A percentile compares a stretch with the other conserved stretches of the same genome.
phyloP scores from a whole-genome alignment of 176 grass and related monocot genomes.

The Puya raimondii region DNA sequence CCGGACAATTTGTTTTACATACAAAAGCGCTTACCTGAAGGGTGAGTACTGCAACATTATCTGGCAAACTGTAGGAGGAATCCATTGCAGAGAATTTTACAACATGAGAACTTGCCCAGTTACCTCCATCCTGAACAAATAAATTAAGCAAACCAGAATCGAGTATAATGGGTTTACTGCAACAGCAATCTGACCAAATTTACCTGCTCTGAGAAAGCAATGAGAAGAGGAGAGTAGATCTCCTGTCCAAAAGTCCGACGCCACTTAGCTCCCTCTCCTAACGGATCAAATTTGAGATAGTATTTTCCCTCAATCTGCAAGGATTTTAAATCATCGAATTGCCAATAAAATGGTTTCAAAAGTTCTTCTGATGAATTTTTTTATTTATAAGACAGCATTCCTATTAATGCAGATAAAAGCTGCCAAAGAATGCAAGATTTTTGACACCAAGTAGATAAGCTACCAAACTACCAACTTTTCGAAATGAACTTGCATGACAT shows the following conservation, averaged over 20 bases:
- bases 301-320: constrained; percentile 76
- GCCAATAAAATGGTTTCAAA: background rate
- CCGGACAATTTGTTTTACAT: background rate
- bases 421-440: no score
- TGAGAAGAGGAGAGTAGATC: constrained; percentile 90
- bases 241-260: constrained; percentile 85
- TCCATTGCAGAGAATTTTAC: constrained; percentile 72
- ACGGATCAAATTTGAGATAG: constrained; percentile 77
- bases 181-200: background rate
- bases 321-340: constrained; percentile 17
- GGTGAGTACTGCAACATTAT: constrained; percentile 88
- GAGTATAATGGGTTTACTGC: background rate
- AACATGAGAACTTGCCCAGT: constrained; percentile 69
- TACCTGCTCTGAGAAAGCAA: constrained; percentile 91
- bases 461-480: no score
- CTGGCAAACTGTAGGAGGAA: constrained; percentile 79
- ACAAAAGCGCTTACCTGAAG: constrained; percentile 48
- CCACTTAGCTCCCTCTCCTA: constrained; percentile 81
- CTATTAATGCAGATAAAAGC: no score
- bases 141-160: constrained; percentile 18
- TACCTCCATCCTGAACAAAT: constrained; percentile 51
- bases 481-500: no score
- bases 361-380: background rate
- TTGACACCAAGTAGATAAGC: no score
- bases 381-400: no score